Base-by-base conservation (phyloP, 192 early-diverging fungal species). In the Thamnidium elegans region DNA sequence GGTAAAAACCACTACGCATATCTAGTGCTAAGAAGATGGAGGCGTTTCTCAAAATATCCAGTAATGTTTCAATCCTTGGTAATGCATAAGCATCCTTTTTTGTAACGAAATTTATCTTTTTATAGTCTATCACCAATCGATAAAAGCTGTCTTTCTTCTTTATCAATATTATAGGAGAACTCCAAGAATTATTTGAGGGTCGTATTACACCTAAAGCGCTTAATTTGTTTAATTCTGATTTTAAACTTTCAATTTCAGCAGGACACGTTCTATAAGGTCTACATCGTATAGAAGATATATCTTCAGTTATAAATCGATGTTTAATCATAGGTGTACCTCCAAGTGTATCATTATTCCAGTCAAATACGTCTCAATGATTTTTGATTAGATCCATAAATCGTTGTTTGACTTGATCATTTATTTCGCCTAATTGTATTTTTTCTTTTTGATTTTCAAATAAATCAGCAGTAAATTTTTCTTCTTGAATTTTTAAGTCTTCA, bases 61-160 rank as follows among this genome's bases (percentile, higher is more conserved):
- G 31, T 0, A 78, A 3, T 4, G 81, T 73, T 1, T 63, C 59
- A 21, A 82, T 72, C 0, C 47, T 42, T 15, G 79, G 79, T 17
- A 82, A 45, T 0, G 78, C 70, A 53, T 80, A 79, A 0, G 46
- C 9, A 58, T 84, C 70, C n/a, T 65, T 65, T 7, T 56, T 62
- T 1, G 83, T 83, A 3, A 75, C 50, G 0, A 44, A 26, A 46
- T 84, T 83, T 0, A 84, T 51, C 19, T 62, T 51, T 3, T 67
- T 62, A 58, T 83, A 84, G 34, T 84, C 78, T 0, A 82, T 52
- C 3, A 47, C 48, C 10, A 64, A 42, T 30, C 62, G 5, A 42
- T 21, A 30, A 0, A 17, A 42, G 4, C 34, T 26, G 13, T 53
- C 51, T 17, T 52, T 52, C 11, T 64, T 64, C 10, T n/a, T 21